Percentiles rank a stretch among this genome's conserved stretches.
Conservation (phyloP, 306 rosid species). For the Cucumis sativus region Cucumber_9930_V3 NC_026655.2:15509001-15509500, state of each 20-base stretch:
- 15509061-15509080: slow-evolving; percentile 1
- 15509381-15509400: slow-evolving; percentile 11
- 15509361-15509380: slow-evolving; percentile 12
- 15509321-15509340: background rate
- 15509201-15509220: background rate
- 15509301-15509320: background rate
- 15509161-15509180: background rate
- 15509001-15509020: background rate
- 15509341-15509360: slow-evolving; percentile 8
- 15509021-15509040: background rate
- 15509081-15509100: background rate
- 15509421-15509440: slow-evolving; percentile 27
- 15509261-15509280: background rate
- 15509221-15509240: background rate
- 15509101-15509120: background rate
- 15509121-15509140: background rate
- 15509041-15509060: background rate
- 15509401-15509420: slow-evolving; percentile 8
- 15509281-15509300: background rate
- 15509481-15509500: background rate
- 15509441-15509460: background rate
- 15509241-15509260: background rate
- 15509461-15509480: background rate
- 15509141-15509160: background rate
- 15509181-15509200: background rate